Conservation (phyloP, 2,329 filamentous ascomycete genomes). For the Trichophyton benhamiae region DNA sequence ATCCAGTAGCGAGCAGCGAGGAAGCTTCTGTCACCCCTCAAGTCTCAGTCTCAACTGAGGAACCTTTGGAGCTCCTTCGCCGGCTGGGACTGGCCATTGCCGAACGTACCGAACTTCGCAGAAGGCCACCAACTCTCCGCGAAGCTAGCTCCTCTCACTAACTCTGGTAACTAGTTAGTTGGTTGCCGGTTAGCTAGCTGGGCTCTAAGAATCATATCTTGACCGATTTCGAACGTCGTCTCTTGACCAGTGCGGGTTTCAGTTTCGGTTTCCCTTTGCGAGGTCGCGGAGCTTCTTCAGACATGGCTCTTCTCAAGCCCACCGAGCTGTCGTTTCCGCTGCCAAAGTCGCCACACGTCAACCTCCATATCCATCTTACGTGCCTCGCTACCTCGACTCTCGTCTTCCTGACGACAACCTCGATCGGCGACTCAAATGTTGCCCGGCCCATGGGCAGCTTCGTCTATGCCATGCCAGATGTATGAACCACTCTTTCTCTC, state of each 20-base stretch:
- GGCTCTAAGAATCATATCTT: no score
- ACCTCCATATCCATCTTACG: slow-evolving; percentile 47
- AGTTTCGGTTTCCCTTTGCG: no score
- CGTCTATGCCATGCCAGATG: slow-evolving; percentile 86
- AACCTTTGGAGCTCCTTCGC: background rate
- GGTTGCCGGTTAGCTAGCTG: no score
- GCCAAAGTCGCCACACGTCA: slow-evolving; percentile 44
- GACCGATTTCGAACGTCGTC: no score
- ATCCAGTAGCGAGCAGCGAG: background rate
- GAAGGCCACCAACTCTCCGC: no score
- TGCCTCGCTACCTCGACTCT: slow-evolving; percentile 41
- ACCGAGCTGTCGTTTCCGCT: slow-evolving; percentile 47
- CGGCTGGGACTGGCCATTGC: no score
- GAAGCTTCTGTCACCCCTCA: background rate
- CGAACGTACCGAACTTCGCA: no score
- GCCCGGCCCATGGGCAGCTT: slow-evolving; percentile 64
- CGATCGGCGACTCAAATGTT: slow-evolving; percentile 30
- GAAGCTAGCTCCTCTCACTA: no score
- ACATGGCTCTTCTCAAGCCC: slow-evolving; percentile 26
- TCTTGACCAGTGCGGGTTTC: no score
- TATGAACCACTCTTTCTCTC: slow-evolving; percentile 31
- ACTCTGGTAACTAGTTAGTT: no score
- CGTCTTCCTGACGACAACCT: slow-evolving; percentile 46
- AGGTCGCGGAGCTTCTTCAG: no score
- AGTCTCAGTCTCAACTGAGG: background rate